Base-by-base conservation (phyloP, 768 basidiomycete species). In the Podaxis sp. region DNA sequence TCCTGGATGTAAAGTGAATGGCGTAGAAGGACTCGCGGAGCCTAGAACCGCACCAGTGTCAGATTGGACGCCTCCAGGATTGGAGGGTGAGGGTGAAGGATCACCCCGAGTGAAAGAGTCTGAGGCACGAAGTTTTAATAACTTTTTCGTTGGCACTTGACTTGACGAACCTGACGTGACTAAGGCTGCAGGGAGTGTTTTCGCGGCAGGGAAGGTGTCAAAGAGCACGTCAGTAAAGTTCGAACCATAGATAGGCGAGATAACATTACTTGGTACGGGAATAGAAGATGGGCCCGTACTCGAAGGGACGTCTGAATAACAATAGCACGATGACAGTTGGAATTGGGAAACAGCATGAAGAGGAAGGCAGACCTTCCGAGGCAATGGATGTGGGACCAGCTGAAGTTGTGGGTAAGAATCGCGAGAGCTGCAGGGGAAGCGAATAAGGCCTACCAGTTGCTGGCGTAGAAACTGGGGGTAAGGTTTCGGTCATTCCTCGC, bases 231-330 rank as follows among this genome's bases (percentile, higher is more conserved):
- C 26, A 57, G 28, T 24, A 15, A 42, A 40, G 33, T 9, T 22
- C 42, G 49, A 22, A 42, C 24, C 19, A 52, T 19, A 60, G 52
- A 52, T 40, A 26, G 5, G 24, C 33, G n/a, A 22, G 38, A 40
- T 26, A 52, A 7, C 49, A 40, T 60, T 52, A 60, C 59, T 38
- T 60, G 49, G 4, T 38, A 52, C 17, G 30, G 19, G 59, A 39
- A 28, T 24, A 6, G 51, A 60, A 60, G 49, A 22, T 30, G 46
- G 30, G 17, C 38, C 38, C 48, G 59, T 28, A 17, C 30, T 60
- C 33, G 49, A 52, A 52, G 51, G 38, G 8, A 52, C 2, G 38
- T 22, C 59, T 60, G 30, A 13, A 52, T 13, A 17, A 52, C 13
- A 2, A 52, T 38, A 28, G 13, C 28, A 44, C 9, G 26, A 39